phyloP scores from a whole-genome alignment of 345 rosid species.

The Triadica sebifera region DNA sequence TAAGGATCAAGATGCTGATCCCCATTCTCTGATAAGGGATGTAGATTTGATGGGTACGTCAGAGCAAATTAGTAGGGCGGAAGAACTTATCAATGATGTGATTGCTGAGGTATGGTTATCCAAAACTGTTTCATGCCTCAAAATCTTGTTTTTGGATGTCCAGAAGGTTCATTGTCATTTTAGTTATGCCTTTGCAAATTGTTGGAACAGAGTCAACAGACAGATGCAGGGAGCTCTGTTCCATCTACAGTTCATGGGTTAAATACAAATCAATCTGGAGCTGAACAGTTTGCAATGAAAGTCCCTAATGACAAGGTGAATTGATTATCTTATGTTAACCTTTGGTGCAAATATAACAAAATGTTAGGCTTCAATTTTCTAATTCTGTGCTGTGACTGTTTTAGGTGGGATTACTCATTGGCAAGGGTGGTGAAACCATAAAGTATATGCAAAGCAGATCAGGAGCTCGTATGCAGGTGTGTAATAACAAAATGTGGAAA shows the following conservation, averaged over 20 bases:
- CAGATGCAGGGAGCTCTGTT: slow-evolving; percentile 28
- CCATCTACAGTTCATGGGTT: slow-evolving; percentile 15
- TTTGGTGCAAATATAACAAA: background rate
- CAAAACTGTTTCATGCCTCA: background rate
- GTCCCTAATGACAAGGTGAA: slow-evolving; percentile 30
- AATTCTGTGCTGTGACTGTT: slow-evolving; percentile 3
- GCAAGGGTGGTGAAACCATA: slow-evolving; percentile 33
- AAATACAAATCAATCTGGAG: slow-evolving; percentile 21
- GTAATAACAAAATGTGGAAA: background rate
- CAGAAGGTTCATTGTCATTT: background rate
- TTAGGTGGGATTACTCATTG: slow-evolving; percentile 34
- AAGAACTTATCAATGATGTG: slow-evolving; percentile 24
- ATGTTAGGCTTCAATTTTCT: background rate
- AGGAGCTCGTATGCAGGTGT: slow-evolving; percentile 30
- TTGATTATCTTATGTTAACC: background rate
- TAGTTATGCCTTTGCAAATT: slow-evolving; percentile 5
- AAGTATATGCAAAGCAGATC: slow-evolving; percentile 29
- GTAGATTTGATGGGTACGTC: slow-evolving; percentile 30
- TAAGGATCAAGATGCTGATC: slow-evolving; percentile 31
- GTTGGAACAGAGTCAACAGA: slow-evolving; percentile 21
- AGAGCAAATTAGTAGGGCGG: slow-evolving; percentile 29
- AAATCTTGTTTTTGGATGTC: background rate
- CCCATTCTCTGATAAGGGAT: slow-evolving; percentile 26
- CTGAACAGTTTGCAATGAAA: slow-evolving; percentile 23
- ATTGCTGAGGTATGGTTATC: slow-evolving; percentile 21